Percentiles rank a stretch among this genome's conserved stretches.
phyloP scores from a whole-genome alignment of 164 flowering plant species.

The Annona squamosa region DNA sequence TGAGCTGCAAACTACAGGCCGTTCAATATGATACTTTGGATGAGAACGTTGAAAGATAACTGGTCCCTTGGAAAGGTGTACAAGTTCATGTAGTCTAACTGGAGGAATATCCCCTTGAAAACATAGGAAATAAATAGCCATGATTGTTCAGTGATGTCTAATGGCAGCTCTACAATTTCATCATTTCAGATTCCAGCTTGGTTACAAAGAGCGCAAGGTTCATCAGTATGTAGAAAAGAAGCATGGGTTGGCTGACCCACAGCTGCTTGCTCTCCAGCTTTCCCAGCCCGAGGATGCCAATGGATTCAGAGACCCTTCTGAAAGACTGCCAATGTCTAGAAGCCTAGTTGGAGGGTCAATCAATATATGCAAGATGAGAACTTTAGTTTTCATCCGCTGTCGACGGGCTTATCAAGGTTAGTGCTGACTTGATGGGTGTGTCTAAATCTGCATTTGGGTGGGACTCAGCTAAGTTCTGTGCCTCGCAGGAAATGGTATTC shows the following conservation, averaged over 20 bases:
- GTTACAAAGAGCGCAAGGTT: conserved; percentile 53
- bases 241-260: conserved; percentile 30
- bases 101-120: too few species aligned
- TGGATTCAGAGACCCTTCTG: conserved; percentile 44
- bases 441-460: neutral
- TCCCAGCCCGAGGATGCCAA: conserved; percentile 37
- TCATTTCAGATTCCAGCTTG: conserved; percentile 53
- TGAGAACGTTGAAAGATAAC: too few species aligned
- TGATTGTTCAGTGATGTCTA: neutral
- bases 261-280: conserved; percentile 26
- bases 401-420: conserved; percentile 67
- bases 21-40: too few species aligned
- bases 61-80: too few species aligned
- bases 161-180: neutral
- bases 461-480: neutral
- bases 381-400: conserved; percentile 38
- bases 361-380: conserved; percentile 60
- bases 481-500: conserved; percentile 38
- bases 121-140: too few species aligned
- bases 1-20: too few species aligned
- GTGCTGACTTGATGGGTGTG: neutral
- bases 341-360: conserved; percentile 72
- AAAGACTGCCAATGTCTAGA: conserved; percentile 46
- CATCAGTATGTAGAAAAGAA: conserved; percentile 42
- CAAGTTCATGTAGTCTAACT: too few species aligned